These are phyloP conservation scores for Aureobasidium sp. DNA, from an alignment of 2,329 filamentous ascomycete genomes.

Conservation along the genomic window DNA sequence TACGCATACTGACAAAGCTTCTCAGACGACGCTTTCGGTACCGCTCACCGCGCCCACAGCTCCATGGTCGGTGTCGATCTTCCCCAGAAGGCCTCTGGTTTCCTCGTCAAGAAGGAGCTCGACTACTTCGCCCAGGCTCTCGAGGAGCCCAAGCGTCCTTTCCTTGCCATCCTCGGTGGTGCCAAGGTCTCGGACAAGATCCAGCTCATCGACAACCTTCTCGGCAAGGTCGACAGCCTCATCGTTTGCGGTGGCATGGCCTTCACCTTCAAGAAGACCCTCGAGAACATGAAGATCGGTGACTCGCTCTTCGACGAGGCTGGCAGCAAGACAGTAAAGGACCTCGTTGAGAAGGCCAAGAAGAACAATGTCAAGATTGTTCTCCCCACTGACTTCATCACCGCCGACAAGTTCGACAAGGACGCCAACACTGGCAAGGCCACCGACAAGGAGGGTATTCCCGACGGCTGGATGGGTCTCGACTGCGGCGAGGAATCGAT, in stretches of 20 bases:
- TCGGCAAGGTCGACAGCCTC: slow-evolving; percentile 94
- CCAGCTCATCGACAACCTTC: slow-evolving; percentile 96
- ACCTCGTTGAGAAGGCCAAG: slow-evolving; percentile 92
- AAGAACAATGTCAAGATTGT: slow-evolving; percentile 92
- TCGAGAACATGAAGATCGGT: slow-evolving; percentile 82
- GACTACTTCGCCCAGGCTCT: slow-evolving; percentile 98
- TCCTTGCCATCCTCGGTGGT: slow-evolving; percentile 96
- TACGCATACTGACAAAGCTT: background rate
- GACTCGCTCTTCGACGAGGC: slow-evolving; percentile 88
- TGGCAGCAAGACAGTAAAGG: slow-evolving; percentile 80
- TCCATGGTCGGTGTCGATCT: slow-evolving; percentile 98
- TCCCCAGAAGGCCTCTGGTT: slow-evolving; percentile 92
- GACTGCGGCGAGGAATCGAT: slow-evolving; percentile 88
- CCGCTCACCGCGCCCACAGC: slow-evolving; percentile 95
- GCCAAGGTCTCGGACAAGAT: slow-evolving; percentile 99
- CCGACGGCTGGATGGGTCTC: slow-evolving; percentile 96
- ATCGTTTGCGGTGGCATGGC: slow-evolving; percentile 98
- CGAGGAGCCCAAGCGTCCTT: slow-evolving; percentile 85
- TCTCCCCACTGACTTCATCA: slow-evolving; percentile 90
- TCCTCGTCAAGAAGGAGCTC: slow-evolving; percentile 99
- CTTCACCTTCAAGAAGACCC: slow-evolving; percentile 99
- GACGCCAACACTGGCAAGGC: slow-evolving; percentile 75
- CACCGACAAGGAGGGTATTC: slow-evolving; percentile 81
- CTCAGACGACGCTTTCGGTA: slow-evolving; percentile 93
- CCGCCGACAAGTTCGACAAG: slow-evolving; percentile 85